These are phyloP conservation scores for Aciculosporium take DNA, from an alignment of 2,329 filamentous ascomycete genomes.

Conservation along the genomic window DNA sequence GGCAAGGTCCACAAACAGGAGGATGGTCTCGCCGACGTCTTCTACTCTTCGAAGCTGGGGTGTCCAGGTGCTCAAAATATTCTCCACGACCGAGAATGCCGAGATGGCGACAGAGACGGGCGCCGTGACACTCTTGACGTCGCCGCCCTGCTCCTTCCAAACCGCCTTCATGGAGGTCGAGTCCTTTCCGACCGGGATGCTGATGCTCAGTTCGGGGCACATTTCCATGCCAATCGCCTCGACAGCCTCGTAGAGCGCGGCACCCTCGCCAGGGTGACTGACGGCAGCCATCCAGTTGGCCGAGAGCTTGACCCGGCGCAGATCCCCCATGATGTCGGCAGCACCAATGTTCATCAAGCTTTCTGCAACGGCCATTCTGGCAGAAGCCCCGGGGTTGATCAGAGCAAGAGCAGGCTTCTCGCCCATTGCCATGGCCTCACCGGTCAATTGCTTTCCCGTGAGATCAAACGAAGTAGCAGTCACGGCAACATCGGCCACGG, in stretches of 20 bases:
- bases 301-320: constrained; percentile 72
- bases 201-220: constrained; percentile 78
- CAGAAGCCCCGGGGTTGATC: constrained; percentile 79
- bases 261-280: constrained; percentile 81
- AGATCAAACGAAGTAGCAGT: constrained; percentile 67
- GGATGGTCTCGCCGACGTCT: constrained; percentile 75
- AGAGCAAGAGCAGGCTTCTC: constrained; percentile 81
- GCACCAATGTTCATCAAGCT: constrained; percentile 87
- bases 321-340: constrained; percentile 51
- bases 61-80: constrained; percentile 83
- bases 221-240: constrained; percentile 86
- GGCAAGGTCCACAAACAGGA: constrained; percentile 86
- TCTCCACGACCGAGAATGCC: constrained; percentile 71
- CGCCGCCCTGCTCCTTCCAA: constrained; percentile 60
- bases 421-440: constrained; percentile 97
- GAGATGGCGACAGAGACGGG: constrained; percentile 86
- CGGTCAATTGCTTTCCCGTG: constrained; percentile 53
- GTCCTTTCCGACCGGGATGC: constrained; percentile 94
- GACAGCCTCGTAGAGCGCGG: constrained; percentile 84
- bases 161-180: constrained; percentile 98
- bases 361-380: constrained; percentile 92
- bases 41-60: constrained; percentile 71
- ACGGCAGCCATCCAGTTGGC: constrained; percentile 99
- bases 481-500: constrained; percentile 86
- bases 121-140: constrained; percentile 74